A percentile compares a stretch with the other conserved stretches of the same genome.
These are phyloP conservation scores for Eutypella sp. DNA, from an alignment of 2,329 filamentous ascomycete species.

Conservation along the genomic window DNA sequence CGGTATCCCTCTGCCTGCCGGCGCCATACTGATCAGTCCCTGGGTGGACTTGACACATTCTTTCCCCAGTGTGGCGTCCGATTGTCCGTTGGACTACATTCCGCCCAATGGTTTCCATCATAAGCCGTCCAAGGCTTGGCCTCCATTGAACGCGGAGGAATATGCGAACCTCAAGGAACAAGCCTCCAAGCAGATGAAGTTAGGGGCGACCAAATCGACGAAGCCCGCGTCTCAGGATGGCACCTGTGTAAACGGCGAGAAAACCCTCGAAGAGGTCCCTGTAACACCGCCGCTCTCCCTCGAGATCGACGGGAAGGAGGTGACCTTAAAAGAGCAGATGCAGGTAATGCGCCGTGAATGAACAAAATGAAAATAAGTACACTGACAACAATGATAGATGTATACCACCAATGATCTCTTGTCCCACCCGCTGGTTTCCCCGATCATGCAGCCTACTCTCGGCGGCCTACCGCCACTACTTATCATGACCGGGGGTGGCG, in stretches of 20 bases:
- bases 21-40: constrained; percentile 84
- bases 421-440: constrained; percentile 83
- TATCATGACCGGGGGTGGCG: constrained; percentile 81
- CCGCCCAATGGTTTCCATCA: constrained; percentile 85
- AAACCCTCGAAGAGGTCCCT: constrained; percentile 13
- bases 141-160: constrained; percentile 79
- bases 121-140: constrained; percentile 86
- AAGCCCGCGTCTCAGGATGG: constrained; percentile 25
- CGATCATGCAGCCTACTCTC: constrained; percentile 79
- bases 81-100: constrained; percentile 79
- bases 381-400: constrained; percentile 37
- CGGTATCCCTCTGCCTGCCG: constrained; percentile 78
- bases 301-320: constrained; percentile 61
- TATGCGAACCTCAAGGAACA: constrained; percentile 49
- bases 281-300: constrained; percentile 51
- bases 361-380: background rate
- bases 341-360: constrained; percentile 52
- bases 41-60: constrained; percentile 97
- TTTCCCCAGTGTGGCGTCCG: constrained; percentile 78
- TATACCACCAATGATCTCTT: constrained; percentile 80
- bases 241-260: constrained; percentile 8
- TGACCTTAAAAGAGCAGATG: constrained; percentile 85
- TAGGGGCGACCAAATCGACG: constrained; percentile 26
- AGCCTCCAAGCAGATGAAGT: constrained; percentile 37
- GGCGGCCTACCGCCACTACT: constrained; percentile 85